Evolutionary conservation across 495 filamentous ascomycete species (phyloP).

Genomic region (Xylaria cubensis): DNA sequence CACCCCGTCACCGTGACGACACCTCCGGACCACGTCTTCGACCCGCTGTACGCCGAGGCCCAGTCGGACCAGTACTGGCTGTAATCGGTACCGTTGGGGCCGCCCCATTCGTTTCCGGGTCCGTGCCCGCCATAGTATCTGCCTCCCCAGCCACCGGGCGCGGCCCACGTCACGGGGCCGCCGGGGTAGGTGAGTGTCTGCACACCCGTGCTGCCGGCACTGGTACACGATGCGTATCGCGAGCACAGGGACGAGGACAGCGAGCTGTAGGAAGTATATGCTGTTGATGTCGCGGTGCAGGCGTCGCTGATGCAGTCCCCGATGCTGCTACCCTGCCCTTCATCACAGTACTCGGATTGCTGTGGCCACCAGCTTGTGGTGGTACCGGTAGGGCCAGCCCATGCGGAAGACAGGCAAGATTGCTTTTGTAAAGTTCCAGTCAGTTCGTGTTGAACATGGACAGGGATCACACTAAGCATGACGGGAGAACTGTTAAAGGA

Average conservation of each 20-base stretch:
- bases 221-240: conserved; percentile 45
- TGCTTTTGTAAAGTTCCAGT: conserved; percentile 36
- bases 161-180: conserved; percentile 49
- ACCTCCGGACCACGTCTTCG: conserved; percentile 51
- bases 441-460: neutral
- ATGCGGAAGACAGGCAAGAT: conserved; percentile 52
- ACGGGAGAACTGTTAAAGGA: neutral
- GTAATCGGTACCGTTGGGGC: conserved; percentile 28
- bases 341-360: conserved; percentile 52
- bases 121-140: conserved; percentile 25
- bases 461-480: neutral
- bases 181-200: conserved; percentile 48
- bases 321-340: conserved; percentile 42
- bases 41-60: conserved; percentile 38
- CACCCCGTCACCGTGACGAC: conserved; percentile 56
- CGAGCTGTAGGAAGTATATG: conserved; percentile 46
- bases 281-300: conserved; percentile 50
- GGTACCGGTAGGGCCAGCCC: conserved; percentile 37
- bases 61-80: conserved; percentile 42
- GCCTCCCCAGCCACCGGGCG: conserved; percentile 34
- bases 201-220: conserved; percentile 49
- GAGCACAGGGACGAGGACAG: conserved; percentile 52
- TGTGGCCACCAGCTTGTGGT: conserved; percentile 46
- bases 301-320: conserved; percentile 46
- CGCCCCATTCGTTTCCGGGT: conserved; percentile 24